These are phyloP conservation scores for Cucumis cinereus DNA, from an alignment of 306 rosid species.

Conservation along the genomic window DNA sequence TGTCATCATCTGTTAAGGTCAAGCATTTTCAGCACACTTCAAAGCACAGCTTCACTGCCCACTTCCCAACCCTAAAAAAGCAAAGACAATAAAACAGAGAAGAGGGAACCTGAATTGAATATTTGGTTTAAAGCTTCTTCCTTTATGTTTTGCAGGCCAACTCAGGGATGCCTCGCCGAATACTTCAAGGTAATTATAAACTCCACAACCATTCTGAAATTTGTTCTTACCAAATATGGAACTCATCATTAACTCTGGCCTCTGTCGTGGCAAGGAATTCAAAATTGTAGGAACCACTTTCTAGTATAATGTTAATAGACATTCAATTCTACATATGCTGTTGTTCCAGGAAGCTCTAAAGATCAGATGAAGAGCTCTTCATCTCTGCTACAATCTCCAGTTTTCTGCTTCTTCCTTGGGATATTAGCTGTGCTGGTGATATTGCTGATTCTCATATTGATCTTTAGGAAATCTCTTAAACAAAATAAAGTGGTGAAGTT, in stretches of 20 bases:
- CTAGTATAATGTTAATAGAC: background rate
- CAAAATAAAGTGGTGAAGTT: constrained; percentile 23
- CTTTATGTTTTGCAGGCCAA: background rate
- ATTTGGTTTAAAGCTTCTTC: background rate
- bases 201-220: background rate
- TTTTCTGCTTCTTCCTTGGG: constrained; percentile 56
- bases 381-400: background rate
- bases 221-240: background rate
- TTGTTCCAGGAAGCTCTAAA: constrained; percentile 14
- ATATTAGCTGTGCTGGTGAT: constrained; percentile 32
- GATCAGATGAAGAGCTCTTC: constrained; percentile 7
- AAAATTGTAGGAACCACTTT: background rate
- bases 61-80: background rate
- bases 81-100: background rate
- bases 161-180: constrained; percentile 31
- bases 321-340: background rate
- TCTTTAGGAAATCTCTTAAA: constrained; percentile 41
- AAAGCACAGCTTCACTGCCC: background rate
- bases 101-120: background rate
- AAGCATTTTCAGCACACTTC: background rate
- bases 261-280: background rate
- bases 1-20: background rate
- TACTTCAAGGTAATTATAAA: constrained; percentile 27
- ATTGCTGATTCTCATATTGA: constrained; percentile 29
- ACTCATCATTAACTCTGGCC: background rate